Evolutionary conservation across 805 yeast species (phyloP), one percentile per base, ranked within the genome.

Genomic region (Ogataea sp.): DNA sequence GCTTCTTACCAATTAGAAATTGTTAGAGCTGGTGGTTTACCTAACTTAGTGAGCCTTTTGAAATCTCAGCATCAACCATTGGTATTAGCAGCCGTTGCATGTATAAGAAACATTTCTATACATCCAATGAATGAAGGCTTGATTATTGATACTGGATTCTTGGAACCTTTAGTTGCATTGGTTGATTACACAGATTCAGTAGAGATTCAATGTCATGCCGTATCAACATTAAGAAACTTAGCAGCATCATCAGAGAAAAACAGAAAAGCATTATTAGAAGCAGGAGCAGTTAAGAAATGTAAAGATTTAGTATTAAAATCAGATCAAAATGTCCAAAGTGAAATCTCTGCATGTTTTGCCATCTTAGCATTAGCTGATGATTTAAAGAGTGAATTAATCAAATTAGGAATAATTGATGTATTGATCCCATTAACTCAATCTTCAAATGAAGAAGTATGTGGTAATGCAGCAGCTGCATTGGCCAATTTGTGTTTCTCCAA

Each of bases 121-220:
- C 97, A 93, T 57, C 97, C 98, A 25, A 72, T 85, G 61, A 93
- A 93, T 60, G 99, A 93, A 67, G 90, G 94, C 14, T 70, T 93
- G 41, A 93, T 93, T 36, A 93, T 93, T 40, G 97, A 93, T 48
- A 96, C 97, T 5, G 98, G 98, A 1, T 93, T 93, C 65, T 71
- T 93, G 53, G 80, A 81, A 53, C 97, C 98, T 9, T 73, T 93
- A 50, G 96, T 93, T 15, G 74, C 80, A 9, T 68, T 93, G 44
- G 76, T 93, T 48, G 89, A 83, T 58, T 85, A 81, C 59, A 75
- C 78, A 38, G 95, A 86, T 53, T 83, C 85, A 49, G 96, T 90
- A 59, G 99, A 93, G 65, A 90, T 93, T 47, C 96, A 90, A 66
- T 93, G 99, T 59, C 99, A 93, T 64, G 94, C 97, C 2, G 96